Percentiles rank a stretch among this genome's conserved stretches.
Evolutionary conservation across 169 alveolate genomes (phyloP).

Genomic region (Plasmodium coatneyi): DNA sequence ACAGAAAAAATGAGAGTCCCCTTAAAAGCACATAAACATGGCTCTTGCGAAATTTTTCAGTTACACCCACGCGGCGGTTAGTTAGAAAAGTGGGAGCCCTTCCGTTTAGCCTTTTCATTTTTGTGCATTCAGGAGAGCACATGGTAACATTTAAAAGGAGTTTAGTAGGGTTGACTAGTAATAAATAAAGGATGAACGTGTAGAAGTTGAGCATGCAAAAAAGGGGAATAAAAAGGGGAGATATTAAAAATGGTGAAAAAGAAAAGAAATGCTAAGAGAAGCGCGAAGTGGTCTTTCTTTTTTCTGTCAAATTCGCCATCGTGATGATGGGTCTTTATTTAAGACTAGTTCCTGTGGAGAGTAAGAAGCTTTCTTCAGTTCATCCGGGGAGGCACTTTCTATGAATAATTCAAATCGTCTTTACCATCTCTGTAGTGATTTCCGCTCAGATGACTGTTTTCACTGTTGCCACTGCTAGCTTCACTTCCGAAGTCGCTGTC

Average conservation of each 20-base stretch:
- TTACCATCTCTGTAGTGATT: neutral
- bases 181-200: neutral
- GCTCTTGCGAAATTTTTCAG: neutral
- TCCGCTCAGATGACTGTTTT: neutral
- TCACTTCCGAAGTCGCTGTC: constrained; percentile 2
- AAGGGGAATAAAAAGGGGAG: neutral
- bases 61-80: neutral
- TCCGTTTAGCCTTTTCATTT: neutral
- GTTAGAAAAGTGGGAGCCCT: neutral
- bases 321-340: neutral
- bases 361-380: neutral
- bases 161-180: neutral
- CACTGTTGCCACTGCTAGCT: neutral
- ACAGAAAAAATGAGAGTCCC: neutral
- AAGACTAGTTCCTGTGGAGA: neutral
- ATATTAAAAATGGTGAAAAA: neutral
- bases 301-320: neutral
- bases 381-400: neutral
- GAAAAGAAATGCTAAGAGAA: neutral
- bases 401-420: neutral
- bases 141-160: neutral
- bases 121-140: neutral
- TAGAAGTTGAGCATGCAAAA: neutral
- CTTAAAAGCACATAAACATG: neutral
- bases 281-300: neutral